phyloP scores from a whole-genome alignment of 352 stramenopile genomes.

The Phytophthora parvispora region DNA sequence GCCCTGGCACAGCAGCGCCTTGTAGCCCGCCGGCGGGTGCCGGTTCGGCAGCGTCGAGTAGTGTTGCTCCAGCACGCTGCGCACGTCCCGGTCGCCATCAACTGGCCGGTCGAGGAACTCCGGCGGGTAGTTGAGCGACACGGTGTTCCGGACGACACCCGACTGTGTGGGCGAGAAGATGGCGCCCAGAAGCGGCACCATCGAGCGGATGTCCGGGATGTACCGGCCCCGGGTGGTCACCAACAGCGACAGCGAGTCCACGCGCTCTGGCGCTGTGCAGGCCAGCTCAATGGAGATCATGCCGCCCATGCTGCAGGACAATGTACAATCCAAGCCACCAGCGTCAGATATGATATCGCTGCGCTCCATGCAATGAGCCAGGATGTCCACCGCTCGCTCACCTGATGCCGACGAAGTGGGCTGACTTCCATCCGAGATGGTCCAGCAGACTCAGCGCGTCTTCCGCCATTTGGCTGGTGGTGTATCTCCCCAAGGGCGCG shows the following conservation, averaged over 20 bases:
- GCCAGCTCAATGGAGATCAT: constrained; percentile 65
- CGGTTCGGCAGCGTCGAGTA: constrained; percentile 25
- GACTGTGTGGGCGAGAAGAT: constrained; percentile 44
- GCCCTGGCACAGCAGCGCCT: constrained; percentile 38
- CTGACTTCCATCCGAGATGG: constrained; percentile 45
- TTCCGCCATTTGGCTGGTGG: constrained; percentile 52
- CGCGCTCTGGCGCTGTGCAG: constrained; percentile 36
- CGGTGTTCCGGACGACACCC: constrained; percentile 36
- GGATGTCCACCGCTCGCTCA: too few species aligned
- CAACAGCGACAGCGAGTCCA: constrained; percentile 56
- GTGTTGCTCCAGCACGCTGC: constrained; percentile 29
- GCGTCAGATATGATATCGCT: constrained; percentile 11
- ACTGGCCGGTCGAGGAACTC: constrained; percentile 43
- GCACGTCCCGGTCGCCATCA: constrained; percentile 29
- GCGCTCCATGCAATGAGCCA: constrained; percentile 1
- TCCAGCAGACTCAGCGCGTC: constrained; percentile 49
- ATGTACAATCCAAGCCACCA: not conserved
- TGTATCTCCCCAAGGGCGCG: constrained; percentile 47
- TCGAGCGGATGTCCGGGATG: constrained; percentile 39
- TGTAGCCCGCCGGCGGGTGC: constrained; percentile 30
- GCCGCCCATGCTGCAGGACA: constrained; percentile 47
- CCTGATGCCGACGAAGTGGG: constrained; percentile 55
- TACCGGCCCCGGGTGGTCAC: constrained; percentile 47
- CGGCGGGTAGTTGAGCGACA: constrained; percentile 52
- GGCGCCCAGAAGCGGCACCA: constrained; percentile 33